Evolutionary conservation across 225 moss, liverwort and hornwort species (phyloP), one percentile per base, ranked within the genome.

Genomic region (Straminergon stramineum): DNA sequence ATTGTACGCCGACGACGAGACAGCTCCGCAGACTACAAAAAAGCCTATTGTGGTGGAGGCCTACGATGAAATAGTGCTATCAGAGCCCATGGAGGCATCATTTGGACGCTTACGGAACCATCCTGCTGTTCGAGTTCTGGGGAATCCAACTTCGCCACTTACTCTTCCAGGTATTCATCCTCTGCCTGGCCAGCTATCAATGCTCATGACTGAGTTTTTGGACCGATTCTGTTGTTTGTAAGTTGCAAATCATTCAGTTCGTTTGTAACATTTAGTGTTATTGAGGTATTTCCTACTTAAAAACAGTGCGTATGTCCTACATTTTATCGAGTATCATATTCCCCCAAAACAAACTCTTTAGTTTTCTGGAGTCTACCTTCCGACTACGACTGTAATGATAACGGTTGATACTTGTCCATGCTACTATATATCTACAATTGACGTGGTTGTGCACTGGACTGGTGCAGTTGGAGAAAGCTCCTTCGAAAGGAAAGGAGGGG

Each of bases 11-110:
- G 97, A 99, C 62, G 97, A 99, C 84, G 96, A 99, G 84, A 92
- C 97, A 82, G 94, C 96, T 69, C 97, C 94, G 52, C 97, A 99
- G 82, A 96, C 93, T 82, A 99, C 97, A 7, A 99, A 99, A 85
- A 99, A 99, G 90, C 99, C 97, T 84, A 97, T 99, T 75, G 95
- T 97, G 17, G 95, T 99, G 87, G 99, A 99, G 92, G 89, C 97
- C 4, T 99, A 97, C 76, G 96, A 99, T 88, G 99, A 99, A 93
- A 96, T 99, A 90, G 97, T 99, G 58, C 90, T 99, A 57, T 91
- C 95, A 64, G 99, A 99, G 83, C 99, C 97, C 76, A 94, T 96
- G 69, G 99, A 97, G 88, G 95, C 99, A 34, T 97, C 97, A 43
- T 99, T 96, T 92, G 94, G 91, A 79, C 96, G 97, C 35, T 86